A percentile compares a stretch with the other conserved stretches of the same genome.
Conservation (phyloP, 495 filamentous ascomycete species). For the Neurospora sp. region DNA sequence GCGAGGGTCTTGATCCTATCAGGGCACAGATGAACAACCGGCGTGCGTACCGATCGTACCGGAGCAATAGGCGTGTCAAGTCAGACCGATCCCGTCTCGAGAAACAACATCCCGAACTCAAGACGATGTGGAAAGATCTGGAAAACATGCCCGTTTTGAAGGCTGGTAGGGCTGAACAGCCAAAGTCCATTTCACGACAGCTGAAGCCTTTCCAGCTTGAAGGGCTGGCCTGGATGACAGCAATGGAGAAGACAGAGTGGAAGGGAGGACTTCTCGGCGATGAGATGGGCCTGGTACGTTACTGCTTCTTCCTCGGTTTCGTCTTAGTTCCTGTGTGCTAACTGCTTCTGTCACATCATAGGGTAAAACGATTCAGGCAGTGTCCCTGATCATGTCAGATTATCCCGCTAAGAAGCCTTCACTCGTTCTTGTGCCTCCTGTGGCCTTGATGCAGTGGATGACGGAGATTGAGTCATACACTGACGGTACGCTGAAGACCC, state of each 20-base stretch:
- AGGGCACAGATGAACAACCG: constrained; percentile 5
- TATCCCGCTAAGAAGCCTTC: constrained; percentile 74
- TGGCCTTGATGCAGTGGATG: constrained; percentile 95
- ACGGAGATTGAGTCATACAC: constrained; percentile 90
- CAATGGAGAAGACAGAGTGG: constrained; percentile 76
- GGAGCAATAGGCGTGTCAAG: constrained; percentile 15
- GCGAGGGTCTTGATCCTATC: neutral
- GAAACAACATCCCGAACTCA: constrained; percentile 62
- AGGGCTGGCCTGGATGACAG: constrained; percentile 86
- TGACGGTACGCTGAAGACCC: constrained; percentile 74
- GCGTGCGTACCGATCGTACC: constrained; percentile 20
- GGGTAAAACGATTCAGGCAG: constrained; percentile 95
- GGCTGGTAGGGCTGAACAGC: constrained; percentile 61
- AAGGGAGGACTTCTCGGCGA: constrained; percentile 86
- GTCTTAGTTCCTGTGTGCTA: neutral
- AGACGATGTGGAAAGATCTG: constrained; percentile 75
- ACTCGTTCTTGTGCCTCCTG: constrained; percentile 84
- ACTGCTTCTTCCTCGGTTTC: neutral
- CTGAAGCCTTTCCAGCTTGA: constrained; percentile 90
- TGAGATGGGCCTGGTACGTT: constrained; percentile 72
- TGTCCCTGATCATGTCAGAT: constrained; percentile 95
- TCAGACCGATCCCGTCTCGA: constrained; percentile 42
- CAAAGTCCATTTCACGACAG: constrained; percentile 63
- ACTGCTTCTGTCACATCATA: neutral
- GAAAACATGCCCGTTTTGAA: constrained; percentile 54